Percentiles rank a stretch among this genome's conserved stretches.
phyloP scores from a whole-genome alignment of 139 green algal genomes.

The Chloropicon primus region DNA sequence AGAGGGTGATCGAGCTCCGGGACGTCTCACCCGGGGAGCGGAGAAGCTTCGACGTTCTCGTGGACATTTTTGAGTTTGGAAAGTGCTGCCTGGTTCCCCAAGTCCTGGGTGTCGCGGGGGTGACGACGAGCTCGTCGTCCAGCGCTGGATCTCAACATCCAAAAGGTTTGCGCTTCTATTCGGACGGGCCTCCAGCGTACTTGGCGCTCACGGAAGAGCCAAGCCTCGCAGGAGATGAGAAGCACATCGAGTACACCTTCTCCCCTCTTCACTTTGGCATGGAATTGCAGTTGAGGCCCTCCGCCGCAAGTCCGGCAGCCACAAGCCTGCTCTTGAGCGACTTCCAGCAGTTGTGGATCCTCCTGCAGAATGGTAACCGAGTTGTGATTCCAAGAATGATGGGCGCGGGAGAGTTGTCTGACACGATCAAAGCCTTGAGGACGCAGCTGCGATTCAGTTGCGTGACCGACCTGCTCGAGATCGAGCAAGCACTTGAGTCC shows the following conservation, averaged over 20 bases:
- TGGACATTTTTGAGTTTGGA: not conserved
- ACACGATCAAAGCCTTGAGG: not conserved
- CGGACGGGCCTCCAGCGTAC: not conserved
- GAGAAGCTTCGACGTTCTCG: not conserved
- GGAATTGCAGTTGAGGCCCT: not conserved
- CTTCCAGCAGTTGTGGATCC: not conserved
- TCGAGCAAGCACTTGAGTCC: not conserved
- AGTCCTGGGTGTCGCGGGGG: not conserved
- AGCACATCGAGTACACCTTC: not conserved
- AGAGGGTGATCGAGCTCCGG: not conserved
- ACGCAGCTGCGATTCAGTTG: not conserved
- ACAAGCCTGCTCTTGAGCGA: too few relatives aligned
- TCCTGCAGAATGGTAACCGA: not conserved
- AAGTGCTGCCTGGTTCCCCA: not conserved
- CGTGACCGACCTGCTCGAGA: not conserved
- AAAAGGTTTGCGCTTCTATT: not conserved
- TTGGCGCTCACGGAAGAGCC: not conserved
- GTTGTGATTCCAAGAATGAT: not conserved
- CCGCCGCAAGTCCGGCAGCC: not conserved
- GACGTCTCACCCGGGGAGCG: not conserved
- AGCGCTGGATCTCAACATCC: too few relatives aligned
- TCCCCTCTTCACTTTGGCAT: not conserved
- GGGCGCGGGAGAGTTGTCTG: not conserved
- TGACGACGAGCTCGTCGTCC: too few relatives aligned
- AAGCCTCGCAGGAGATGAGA: not conserved